Conservation (phyloP, 2,329 filamentous ascomycete genomes). For the Chrysoporthe puriensis region DNA sequence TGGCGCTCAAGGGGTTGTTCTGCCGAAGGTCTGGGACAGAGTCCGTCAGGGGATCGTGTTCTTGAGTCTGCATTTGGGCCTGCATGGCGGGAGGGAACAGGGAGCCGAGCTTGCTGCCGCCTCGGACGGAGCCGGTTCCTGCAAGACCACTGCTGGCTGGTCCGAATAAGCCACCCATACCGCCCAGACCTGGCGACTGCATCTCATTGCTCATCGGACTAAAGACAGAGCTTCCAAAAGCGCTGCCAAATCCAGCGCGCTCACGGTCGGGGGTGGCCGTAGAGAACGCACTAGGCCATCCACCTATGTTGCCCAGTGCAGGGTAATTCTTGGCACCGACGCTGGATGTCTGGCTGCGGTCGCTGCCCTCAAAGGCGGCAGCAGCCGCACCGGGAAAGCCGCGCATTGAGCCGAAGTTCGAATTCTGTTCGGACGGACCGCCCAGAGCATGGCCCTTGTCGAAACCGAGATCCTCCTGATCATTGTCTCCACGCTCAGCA, state of each 20-base stretch:
- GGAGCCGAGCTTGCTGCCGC: slow-evolving; percentile 81
- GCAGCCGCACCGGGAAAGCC: slow-evolving; percentile 51
- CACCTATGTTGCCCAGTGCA: slow-evolving; percentile 61
- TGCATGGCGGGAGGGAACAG: slow-evolving; percentile 90
- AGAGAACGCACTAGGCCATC: slow-evolving; percentile 63
- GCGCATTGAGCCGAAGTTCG: slow-evolving; percentile 59
- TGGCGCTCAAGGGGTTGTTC: slow-evolving; percentile 65
- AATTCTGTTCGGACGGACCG: slow-evolving; percentile 43
- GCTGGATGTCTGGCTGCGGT: slow-evolving; percentile 92
- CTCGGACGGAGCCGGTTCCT: slow-evolving; percentile 68
- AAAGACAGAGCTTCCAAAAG: slow-evolving; percentile 81
- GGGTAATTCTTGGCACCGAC: slow-evolving; percentile 78
- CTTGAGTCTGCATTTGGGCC: slow-evolving; percentile 79
- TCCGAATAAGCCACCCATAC: slow-evolving; percentile 70
- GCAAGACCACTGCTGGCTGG: slow-evolving; percentile 58
- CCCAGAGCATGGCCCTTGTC: slow-evolving; percentile 54
- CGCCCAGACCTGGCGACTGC: slow-evolving; percentile 73
- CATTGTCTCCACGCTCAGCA: slow-evolving; percentile 65
- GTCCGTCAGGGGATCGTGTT: slow-evolving; percentile 65
- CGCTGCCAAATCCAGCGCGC: slow-evolving; percentile 56
- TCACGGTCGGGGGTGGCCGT: slow-evolving; percentile 71
- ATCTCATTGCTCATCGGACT: slow-evolving; percentile 72
- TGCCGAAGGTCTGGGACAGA: slow-evolving; percentile 63
- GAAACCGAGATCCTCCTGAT: slow-evolving; percentile 54
- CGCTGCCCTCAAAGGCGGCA: slow-evolving; percentile 68